Percentiles rank a stretch among this genome's conserved stretches.
These are phyloP conservation scores for Penicillium taxi DNA, from an alignment of 495 filamentous ascomycete species.

Conservation along the genomic window DNA sequence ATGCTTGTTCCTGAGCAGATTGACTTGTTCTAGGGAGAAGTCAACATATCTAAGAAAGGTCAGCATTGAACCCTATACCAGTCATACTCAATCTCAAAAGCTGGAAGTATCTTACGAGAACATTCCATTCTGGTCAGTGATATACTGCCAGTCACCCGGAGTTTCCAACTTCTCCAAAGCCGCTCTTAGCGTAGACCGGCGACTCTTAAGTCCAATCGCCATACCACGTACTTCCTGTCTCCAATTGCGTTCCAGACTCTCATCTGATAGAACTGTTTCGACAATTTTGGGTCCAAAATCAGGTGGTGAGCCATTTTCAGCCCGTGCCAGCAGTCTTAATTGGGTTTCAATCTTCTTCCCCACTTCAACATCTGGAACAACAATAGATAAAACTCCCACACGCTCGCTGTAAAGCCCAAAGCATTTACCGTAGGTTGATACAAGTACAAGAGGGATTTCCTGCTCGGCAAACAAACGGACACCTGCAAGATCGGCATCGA, in stretches of 20 bases:
- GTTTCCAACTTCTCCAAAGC: conserved; percentile 9
- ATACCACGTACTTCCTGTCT: conserved; percentile 8
- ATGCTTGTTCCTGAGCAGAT: conserved; percentile 4
- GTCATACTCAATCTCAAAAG: too few species aligned
- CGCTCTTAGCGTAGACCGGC: conserved; percentile 5
- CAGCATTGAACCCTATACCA: neutral
- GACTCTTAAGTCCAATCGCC: conserved; percentile 6
- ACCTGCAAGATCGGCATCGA: conserved; percentile 7
- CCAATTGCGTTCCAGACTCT: conserved; percentile 8
- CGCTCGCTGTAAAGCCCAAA: conserved; percentile 16
- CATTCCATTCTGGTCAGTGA: conserved; percentile 16
- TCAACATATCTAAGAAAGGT: conserved; percentile 10
- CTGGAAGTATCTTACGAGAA: conserved; percentile 10
- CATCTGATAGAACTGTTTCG: conserved; percentile 8
- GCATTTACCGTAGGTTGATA: conserved; percentile 12
- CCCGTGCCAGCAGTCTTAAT: conserved; percentile 6
- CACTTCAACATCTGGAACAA: conserved; percentile 7
- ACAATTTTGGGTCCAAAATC: conserved; percentile 13
- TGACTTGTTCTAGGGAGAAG: conserved; percentile 10
- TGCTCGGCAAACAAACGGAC: conserved; percentile 9
- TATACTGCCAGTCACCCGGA: conserved; percentile 10
- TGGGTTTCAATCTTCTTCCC: conserved; percentile 6
- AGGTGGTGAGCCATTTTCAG: conserved; percentile 10
- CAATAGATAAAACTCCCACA: conserved; percentile 9
- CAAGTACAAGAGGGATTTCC: conserved; percentile 11